These are phyloP conservation scores for Rhododendron williamsianum DNA, from an alignment of 148 eudicot species.

Conservation along the genomic window DNA sequence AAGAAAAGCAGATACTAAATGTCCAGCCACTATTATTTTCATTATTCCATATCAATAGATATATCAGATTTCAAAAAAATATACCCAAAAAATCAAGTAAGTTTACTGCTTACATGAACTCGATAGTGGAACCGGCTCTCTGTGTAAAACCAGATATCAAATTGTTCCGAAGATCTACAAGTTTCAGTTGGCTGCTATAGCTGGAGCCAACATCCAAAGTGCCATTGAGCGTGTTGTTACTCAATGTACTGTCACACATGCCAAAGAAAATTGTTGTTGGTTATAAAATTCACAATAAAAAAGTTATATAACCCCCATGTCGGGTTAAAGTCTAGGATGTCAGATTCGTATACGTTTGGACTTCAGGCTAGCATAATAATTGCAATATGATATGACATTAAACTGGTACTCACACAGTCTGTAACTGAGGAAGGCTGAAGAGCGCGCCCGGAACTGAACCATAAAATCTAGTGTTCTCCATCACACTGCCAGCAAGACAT, in stretches of 20 bases:
- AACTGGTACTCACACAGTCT: slow-evolving; percentile 55
- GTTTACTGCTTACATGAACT: slow-evolving; percentile 33
- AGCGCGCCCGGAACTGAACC: slow-evolving; percentile 55
- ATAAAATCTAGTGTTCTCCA: slow-evolving; percentile 47
- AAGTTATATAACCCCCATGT: background rate
- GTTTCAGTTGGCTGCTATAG: slow-evolving; percentile 19
- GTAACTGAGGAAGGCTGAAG: slow-evolving; percentile 54
- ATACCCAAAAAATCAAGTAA: background rate
- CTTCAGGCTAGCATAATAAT: background rate
- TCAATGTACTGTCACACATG: slow-evolving; percentile 35
- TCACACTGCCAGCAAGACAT: slow-evolving; percentile 34
- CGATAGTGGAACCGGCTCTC: slow-evolving; percentile 7
- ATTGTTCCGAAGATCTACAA: slow-evolving; percentile 56
- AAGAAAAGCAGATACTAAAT: background rate
- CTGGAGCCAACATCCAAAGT: slow-evolving; percentile 39
- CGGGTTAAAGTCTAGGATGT: background rate
- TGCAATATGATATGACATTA: background rate
- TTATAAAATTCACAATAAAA: no score
- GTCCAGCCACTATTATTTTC: background rate
- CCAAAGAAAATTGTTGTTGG: background rate
- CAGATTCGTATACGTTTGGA: background rate
- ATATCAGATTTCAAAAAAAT: background rate
- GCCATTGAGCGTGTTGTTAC: slow-evolving; percentile 51
- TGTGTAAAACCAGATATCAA: slow-evolving; percentile 23
- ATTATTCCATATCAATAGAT: background rate